Percentiles rank a stretch among this genome's conserved stretches.
Evolutionary conservation across 148 eudicot genomes (phyloP).

Genomic region (Silene latifolia): DNA sequence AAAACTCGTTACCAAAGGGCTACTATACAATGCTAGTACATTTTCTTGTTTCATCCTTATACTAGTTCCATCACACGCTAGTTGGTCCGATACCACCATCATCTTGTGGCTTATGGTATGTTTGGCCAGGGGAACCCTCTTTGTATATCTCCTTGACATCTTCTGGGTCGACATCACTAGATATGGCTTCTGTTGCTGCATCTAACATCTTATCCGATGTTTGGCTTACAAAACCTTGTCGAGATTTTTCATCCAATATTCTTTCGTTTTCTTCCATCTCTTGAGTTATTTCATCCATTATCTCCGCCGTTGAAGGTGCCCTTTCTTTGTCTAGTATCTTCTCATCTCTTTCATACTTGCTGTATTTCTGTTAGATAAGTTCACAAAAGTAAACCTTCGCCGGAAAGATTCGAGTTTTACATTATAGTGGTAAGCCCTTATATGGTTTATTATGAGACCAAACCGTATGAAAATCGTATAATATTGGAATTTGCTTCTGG

Average conservation of each 20-base stretch:
- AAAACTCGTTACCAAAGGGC: too few relatives aligned
- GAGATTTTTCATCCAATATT: constrained; percentile 27
- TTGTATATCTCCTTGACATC: constrained; percentile 19
- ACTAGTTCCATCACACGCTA: background rate
- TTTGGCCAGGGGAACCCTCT: constrained; percentile 20
- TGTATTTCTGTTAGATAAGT: constrained; percentile 25
- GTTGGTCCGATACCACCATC: constrained; percentile 18
- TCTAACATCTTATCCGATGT: constrained; percentile 25
- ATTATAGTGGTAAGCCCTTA: too few relatives aligned
- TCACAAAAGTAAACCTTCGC: background rate
- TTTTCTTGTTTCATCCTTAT: background rate
- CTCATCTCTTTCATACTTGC: constrained; percentile 19
- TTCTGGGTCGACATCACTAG: background rate
- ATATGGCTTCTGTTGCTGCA: constrained; percentile 11
- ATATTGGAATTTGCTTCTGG: too few relatives aligned
- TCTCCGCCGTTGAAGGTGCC: constrained; percentile 42
- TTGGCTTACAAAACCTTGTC: constrained; percentile 33
- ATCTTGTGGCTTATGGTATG: constrained; percentile 24
- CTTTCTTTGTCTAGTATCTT: constrained; percentile 29
- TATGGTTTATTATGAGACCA: too few relatives aligned
- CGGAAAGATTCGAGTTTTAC: too few relatives aligned
- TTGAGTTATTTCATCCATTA: constrained; percentile 23
- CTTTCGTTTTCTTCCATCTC: constrained; percentile 34
- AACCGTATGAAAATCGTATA: too few relatives aligned
- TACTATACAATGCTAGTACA: background rate